Conservation (phyloP, 2,329 filamentous ascomycete genomes). For the Pseudocercospora crystallina region DNA sequence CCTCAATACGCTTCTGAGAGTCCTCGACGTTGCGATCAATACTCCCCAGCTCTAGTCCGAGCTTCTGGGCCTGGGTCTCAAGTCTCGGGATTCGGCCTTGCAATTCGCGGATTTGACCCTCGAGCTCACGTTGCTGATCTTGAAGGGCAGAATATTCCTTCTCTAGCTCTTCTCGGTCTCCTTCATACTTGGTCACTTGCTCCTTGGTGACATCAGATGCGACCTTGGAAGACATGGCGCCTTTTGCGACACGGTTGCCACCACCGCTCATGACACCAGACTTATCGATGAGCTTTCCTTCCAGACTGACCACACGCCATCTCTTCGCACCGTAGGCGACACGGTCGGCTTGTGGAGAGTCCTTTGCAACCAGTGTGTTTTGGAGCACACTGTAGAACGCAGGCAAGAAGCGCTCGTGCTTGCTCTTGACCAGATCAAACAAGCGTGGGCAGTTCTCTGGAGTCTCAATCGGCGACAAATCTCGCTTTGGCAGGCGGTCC, state of each 20-base stretch:
- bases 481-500: slow-evolving; percentile 77
- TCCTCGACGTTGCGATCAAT: slow-evolving; percentile 81
- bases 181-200: slow-evolving; percentile 82
- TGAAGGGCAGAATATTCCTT: slow-evolving; percentile 81
- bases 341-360: slow-evolving; percentile 92
- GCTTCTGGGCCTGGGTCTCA: slow-evolving; percentile 89
- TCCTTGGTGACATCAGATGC: slow-evolving; percentile 84
- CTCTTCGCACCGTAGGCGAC: slow-evolving; percentile 92
- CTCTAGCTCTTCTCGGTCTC: slow-evolving; percentile 82
- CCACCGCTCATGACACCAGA: slow-evolving; percentile 99
- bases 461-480: slow-evolving; percentile 77
- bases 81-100: slow-evolving; percentile 77
- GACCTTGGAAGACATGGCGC: slow-evolving; percentile 95
- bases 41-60: slow-evolving; percentile 83
- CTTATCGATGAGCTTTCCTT: slow-evolving; percentile 94
- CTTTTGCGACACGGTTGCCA: slow-evolving; percentile 84
- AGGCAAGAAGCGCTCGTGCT: slow-evolving; percentile 80
- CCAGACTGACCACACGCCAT: slow-evolving; percentile 95
- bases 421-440: slow-evolving; percentile 88
- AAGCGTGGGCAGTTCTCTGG: slow-evolving; percentile 89
- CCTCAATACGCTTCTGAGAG: slow-evolving; percentile 78
- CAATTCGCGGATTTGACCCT: slow-evolving; percentile 69
- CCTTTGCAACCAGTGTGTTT: slow-evolving; percentile 88
- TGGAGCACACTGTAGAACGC: slow-evolving; percentile 96
- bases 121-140: slow-evolving; percentile 77